phyloP scores from a whole-genome alignment of 2,329 filamentous ascomycete species.

The Pestalotiopsis sp. region DNA sequence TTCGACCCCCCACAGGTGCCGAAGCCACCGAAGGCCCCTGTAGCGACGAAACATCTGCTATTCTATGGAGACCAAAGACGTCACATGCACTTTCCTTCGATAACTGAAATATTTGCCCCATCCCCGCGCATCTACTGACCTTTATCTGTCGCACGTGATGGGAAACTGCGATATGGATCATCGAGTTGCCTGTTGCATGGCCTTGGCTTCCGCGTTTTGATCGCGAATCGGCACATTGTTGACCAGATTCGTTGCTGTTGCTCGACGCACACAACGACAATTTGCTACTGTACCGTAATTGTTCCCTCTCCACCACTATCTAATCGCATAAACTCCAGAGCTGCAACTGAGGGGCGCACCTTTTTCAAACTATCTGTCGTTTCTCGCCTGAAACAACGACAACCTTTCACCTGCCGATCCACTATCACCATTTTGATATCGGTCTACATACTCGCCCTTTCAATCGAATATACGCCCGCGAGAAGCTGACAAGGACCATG shows the following conservation, averaged over 20 bases:
- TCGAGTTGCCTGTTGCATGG: neutral
- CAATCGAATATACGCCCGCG: neutral
- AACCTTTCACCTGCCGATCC: neutral
- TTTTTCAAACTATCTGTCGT: neutral
- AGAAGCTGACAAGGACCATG: conserved; percentile 17
- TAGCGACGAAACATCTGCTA: neutral
- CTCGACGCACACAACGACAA: neutral
- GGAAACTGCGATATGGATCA: neutral
- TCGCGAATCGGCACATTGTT: neutral
- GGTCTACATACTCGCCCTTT: neutral
- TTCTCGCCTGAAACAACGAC: neutral
- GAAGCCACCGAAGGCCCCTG: neutral
- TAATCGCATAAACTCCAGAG: neutral
- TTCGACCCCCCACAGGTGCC: neutral
- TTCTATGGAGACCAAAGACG: neutral
- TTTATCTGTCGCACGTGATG: neutral
- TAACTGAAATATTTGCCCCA: neutral
- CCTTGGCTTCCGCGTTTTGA: neutral
- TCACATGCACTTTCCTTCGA: neutral
- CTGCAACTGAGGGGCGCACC: neutral
- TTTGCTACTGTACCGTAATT: neutral
- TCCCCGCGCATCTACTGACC: neutral
- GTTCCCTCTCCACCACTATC: neutral
- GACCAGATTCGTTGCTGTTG: neutral
- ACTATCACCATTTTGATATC: conserved; percentile 1